phyloP scores from a whole-genome alignment of 2,329 filamentous ascomycete genomes.

The Monosporascus sp. region DNA sequence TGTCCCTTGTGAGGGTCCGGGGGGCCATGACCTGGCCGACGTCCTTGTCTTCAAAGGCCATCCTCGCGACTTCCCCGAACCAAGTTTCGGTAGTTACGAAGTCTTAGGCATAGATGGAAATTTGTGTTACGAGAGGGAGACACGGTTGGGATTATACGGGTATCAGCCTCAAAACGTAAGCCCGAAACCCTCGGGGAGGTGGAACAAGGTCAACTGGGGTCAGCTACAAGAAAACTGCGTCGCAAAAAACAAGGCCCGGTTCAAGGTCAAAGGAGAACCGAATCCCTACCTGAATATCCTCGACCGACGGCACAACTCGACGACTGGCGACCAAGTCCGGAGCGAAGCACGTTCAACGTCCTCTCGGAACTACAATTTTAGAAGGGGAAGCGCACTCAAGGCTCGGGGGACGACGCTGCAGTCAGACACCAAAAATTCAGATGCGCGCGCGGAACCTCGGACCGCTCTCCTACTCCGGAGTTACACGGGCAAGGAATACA shows the following conservation, averaged over 20 bases:
- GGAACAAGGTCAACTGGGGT: conserved; percentile 67
- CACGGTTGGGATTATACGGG: conserved; percentile 65
- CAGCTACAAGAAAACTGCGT: conserved; percentile 63
- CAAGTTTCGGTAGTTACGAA: conserved; percentile 59
- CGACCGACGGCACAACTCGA: conserved; percentile 29
- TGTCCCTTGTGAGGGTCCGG: conserved; percentile 60
- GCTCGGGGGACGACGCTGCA: conserved; percentile 3
- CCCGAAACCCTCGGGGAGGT: conserved; percentile 44
- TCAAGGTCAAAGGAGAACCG: conserved; percentile 35
- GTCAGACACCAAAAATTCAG: conserved; percentile 9
- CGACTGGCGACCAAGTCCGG: conserved; percentile 8
- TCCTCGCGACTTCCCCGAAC: conserved; percentile 53
- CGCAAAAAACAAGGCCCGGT: conserved; percentile 62
- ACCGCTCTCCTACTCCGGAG: conserved; percentile 74
- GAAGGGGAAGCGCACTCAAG: conserved; percentile 1
- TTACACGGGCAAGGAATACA: conserved; percentile 71
- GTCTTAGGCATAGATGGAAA: conserved; percentile 57
- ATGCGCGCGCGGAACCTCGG: conserved; percentile 39
- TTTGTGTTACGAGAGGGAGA: conserved; percentile 64
- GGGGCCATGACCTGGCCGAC: conserved; percentile 56
- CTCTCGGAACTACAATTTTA: conserved; percentile 11
- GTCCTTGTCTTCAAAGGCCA: conserved; percentile 60
- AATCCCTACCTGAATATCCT: conserved; percentile 39
- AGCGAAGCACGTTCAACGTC: conserved; percentile 9
- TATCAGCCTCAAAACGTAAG: conserved; percentile 45